phyloP scores from a whole-genome alignment of 768 basidiomycete genomes.

The Mycena vitilis region DNA sequence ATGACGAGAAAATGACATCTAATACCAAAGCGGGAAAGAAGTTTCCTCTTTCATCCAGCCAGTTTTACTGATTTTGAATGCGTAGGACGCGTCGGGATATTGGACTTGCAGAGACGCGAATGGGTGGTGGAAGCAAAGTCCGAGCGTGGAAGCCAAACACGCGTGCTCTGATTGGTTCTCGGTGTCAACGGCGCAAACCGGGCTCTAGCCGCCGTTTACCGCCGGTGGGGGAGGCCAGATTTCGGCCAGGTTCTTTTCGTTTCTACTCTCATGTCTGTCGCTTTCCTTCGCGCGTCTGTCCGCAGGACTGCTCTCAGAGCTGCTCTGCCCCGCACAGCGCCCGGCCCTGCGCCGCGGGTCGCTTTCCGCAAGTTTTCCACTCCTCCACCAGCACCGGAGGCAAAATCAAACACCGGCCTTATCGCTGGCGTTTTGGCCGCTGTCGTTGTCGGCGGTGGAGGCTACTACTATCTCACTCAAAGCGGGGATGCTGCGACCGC shows the following conservation, averaged over 20 bases:
- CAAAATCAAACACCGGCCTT: conserved; percentile 68
- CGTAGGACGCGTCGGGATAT: background rate
- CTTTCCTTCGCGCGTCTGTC: conserved; percentile 62
- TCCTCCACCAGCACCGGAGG: conserved; percentile 54
- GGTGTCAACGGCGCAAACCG: too few species aligned
- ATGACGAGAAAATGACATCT: background rate
- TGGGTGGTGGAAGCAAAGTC: background rate
- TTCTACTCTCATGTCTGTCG: conserved; percentile 41
- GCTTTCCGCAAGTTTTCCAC: conserved; percentile 71
- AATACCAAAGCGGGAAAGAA: conserved; percentile 23
- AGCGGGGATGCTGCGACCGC: conserved; percentile 64
- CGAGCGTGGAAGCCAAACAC: background rate
- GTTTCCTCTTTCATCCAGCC: conserved; percentile 22
- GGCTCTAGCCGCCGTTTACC: too few species aligned
- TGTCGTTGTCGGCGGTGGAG: conserved; percentile 67
- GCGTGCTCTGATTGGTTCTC: conserved; percentile 1
- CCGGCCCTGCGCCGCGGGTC: conserved; percentile 49
- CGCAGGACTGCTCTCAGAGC: conserved; percentile 56
- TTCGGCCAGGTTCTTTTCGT: conserved; percentile 15
- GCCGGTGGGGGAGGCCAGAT: background rate
- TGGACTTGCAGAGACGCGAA: background rate
- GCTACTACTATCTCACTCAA: conserved; percentile 69
- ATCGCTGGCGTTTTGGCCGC: conserved; percentile 73
- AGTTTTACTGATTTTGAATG: background rate
- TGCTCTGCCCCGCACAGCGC: conserved; percentile 41